These are phyloP conservation scores for Penicillium sp. DNA, from an alignment of 2,329 filamentous ascomycete species.

Conservation along the genomic window DNA sequence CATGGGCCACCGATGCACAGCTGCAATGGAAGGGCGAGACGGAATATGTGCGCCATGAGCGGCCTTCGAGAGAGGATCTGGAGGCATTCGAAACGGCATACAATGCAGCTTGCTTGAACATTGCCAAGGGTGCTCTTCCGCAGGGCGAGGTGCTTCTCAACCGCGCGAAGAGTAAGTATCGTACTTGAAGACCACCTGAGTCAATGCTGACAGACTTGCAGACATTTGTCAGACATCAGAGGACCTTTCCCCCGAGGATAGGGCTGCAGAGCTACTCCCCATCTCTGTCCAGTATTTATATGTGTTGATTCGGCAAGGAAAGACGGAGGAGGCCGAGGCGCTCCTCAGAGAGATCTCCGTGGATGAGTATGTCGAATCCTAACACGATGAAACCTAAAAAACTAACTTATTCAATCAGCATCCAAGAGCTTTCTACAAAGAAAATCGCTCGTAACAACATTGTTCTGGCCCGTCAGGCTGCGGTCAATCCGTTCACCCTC, in stretches of 20 bases:
- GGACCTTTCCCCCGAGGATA: slow-evolving; percentile 60
- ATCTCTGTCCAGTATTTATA: slow-evolving; percentile 63
- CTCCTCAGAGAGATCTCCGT: slow-evolving; percentile 52
- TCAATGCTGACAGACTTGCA: slow-evolving; percentile 18
- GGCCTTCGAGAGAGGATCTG: slow-evolving; percentile 57
- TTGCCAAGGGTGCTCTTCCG: slow-evolving; percentile 58
- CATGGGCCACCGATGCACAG: slow-evolving; percentile 60
- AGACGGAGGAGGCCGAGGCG: slow-evolving; percentile 54
- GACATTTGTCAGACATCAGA: slow-evolving; percentile 60
- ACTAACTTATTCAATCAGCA: slow-evolving; percentile 35
- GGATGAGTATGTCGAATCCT: slow-evolving; percentile 43
- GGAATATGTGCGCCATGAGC: slow-evolving; percentile 51
- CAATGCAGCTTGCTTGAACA: slow-evolving; percentile 62
- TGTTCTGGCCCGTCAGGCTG: slow-evolving; percentile 47
- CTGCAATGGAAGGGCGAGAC: slow-evolving; percentile 58
- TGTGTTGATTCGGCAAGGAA: slow-evolving; percentile 55
- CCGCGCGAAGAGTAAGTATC: slow-evolving; percentile 52
- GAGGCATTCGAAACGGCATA: slow-evolving; percentile 65
- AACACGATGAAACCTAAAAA: not conserved
- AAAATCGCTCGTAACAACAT: slow-evolving; percentile 61
- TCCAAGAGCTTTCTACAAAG: slow-evolving; percentile 57
- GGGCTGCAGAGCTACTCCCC: slow-evolving; percentile 57
- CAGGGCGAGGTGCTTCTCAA: slow-evolving; percentile 60
- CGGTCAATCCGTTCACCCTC: slow-evolving; percentile 57
- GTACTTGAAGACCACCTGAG: not conserved